phyloP scores from a whole-genome alignment of 1,139 yeast species.

The Debaryomyces coudertii region DNA sequence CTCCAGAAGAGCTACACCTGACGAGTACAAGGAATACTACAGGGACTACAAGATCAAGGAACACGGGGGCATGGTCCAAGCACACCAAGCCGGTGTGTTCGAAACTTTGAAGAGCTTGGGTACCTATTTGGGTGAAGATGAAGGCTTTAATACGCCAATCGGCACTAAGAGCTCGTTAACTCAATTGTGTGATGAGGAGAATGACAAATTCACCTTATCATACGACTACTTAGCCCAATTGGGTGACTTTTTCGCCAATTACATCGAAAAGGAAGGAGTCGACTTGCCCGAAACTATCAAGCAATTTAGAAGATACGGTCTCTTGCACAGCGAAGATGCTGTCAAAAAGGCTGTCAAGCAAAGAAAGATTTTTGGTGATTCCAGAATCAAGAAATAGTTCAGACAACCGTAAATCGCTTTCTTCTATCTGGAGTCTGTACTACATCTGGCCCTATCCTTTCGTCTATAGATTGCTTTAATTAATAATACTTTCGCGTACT shows the following conservation, averaged over 20 bases:
- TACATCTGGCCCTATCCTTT: background rate
- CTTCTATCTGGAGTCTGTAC: background rate
- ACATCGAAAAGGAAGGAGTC: conserved; percentile 33
- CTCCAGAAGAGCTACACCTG: conserved; percentile 69
- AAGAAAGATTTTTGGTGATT: conserved; percentile 32
- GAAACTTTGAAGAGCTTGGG: conserved; percentile 64
- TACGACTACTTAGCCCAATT: conserved; percentile 57
- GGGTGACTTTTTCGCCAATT: conserved; percentile 49
- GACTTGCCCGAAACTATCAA: conserved; percentile 47
- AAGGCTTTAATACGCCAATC: conserved; percentile 77
- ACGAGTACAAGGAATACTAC: conserved; percentile 73
- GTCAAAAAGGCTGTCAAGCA: conserved; percentile 42
- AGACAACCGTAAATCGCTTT: background rate
- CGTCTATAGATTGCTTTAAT: conserved; percentile 5
- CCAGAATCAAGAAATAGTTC: conserved; percentile 5
- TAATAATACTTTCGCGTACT: background rate
- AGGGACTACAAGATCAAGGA: conserved; percentile 65
- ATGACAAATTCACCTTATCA: conserved; percentile 48
- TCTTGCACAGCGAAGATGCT: conserved; percentile 50
- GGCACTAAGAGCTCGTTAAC: conserved; percentile 28
- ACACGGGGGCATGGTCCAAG: conserved; percentile 78
- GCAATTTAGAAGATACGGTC: conserved; percentile 65
- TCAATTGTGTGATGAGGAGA: conserved; percentile 29
- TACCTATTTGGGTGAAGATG: conserved; percentile 66
- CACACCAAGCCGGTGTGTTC: conserved; percentile 75